These are phyloP conservation scores for Guillardia theta DNA, from an alignment of 78 protist species.

Conservation along the genomic window DNA sequence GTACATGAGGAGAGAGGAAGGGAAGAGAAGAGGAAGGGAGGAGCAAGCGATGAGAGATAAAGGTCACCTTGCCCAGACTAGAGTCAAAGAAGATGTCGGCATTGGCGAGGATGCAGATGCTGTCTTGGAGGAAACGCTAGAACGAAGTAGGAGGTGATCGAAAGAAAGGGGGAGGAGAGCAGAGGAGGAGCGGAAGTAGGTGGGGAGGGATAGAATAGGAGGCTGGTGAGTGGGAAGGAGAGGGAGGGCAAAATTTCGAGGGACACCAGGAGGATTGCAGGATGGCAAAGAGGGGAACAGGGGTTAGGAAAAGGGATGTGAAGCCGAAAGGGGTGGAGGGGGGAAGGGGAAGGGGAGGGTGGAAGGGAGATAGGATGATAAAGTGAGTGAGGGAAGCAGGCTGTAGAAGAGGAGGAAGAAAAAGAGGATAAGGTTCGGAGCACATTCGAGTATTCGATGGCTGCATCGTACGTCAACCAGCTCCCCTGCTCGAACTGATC, in stretches of 20 bases:
- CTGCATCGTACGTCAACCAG: no score
- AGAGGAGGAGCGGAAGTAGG: background rate
- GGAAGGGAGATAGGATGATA: background rate
- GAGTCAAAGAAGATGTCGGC: background rate
- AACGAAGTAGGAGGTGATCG: background rate
- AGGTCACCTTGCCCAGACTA: background rate
- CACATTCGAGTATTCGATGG: no score
- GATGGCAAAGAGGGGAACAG: background rate
- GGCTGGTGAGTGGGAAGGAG: background rate
- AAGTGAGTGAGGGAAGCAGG: background rate
- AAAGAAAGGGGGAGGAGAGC: background rate
- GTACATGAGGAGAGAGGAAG: no score
- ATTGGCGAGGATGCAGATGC: background rate
- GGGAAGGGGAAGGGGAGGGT: background rate
- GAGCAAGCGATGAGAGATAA: background rate
- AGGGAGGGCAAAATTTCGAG: background rate
- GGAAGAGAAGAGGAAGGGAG: background rate
- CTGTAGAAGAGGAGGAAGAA: no score
- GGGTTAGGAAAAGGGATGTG: background rate
- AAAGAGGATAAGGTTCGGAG: no score
- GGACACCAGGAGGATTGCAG: background rate
- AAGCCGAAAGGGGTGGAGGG: background rate
- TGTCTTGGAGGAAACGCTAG: background rate
- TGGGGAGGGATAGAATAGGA: background rate
- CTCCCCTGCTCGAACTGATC: no score